phyloP scores from a whole-genome alignment of 768 basidiomycete genomes.

The Porpolomopsis calyptriformis region DNA sequence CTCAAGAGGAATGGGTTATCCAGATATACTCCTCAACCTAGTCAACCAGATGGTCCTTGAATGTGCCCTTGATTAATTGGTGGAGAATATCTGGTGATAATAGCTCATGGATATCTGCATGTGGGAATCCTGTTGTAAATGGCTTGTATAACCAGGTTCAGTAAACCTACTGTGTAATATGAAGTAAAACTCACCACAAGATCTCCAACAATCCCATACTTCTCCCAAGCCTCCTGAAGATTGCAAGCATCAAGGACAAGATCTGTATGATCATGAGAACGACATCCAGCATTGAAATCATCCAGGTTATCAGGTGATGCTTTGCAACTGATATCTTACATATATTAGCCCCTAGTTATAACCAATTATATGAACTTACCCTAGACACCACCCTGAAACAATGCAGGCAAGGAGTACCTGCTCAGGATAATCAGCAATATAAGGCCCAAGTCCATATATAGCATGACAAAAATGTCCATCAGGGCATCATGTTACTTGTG shows the following conservation, averaged over 20 bases:
- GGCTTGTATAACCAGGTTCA: not conserved
- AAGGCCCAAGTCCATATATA: conserved; percentile 25
- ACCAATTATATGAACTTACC: conserved; percentile 14
- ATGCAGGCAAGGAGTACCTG: conserved; percentile 23
- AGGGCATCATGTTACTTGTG: conserved; percentile 15
- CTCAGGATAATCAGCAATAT: conserved; percentile 33
- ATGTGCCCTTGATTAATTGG: conserved; percentile 26
- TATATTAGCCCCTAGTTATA: conserved; percentile 4
- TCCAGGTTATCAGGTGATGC: conserved; percentile 17
- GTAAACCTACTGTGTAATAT: not conserved
- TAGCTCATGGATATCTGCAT: conserved; percentile 25
- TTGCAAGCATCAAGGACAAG: conserved; percentile 13
- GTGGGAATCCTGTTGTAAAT: conserved; percentile 18
- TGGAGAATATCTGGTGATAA: conserved; percentile 25
- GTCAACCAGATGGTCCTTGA: conserved; percentile 28
- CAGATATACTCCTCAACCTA: conserved; percentile 23
- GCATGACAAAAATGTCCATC: conserved; percentile 21
- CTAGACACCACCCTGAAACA: conserved; percentile 27
- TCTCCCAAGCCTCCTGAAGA: conserved; percentile 18
- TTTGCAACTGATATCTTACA: conserved; percentile 16
- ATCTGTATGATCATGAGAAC: conserved; percentile 14
- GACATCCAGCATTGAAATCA: conserved; percentile 11
- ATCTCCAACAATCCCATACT: conserved; percentile 23
- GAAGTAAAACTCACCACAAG: conserved; percentile 19
- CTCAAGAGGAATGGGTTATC: conserved; percentile 8